A percentile compares a stretch with the other conserved stretches of the same genome.
Conservation (phyloP, 1,284 basidiomycete species). For the Porphyrellus sp. region DNA sequence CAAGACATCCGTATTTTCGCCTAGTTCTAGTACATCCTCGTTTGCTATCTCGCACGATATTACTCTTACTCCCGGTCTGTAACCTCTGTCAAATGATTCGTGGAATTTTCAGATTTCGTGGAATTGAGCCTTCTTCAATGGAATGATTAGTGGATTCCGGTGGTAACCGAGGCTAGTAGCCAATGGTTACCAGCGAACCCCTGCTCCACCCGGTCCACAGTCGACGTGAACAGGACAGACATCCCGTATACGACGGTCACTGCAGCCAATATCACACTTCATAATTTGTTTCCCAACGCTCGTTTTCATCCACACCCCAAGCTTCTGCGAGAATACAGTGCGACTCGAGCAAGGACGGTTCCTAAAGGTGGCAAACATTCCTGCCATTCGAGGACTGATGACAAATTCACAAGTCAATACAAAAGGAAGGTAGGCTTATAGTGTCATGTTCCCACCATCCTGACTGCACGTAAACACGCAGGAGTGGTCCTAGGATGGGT, state of each 20-base stretch:
- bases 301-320: constrained; percentile 39
- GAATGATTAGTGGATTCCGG: too few relatives aligned
- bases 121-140: too few relatives aligned
- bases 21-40: too few relatives aligned
- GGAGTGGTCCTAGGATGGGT: constrained; percentile 46
- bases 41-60: too few relatives aligned
- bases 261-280: constrained; percentile 14
- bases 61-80: too few relatives aligned
- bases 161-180: too few relatives aligned
- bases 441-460: background rate
- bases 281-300: constrained; percentile 25
- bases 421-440: constrained; percentile 46
- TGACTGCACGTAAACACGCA: constrained; percentile 23
- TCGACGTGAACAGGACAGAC: too few relatives aligned
- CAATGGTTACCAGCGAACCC: too few relatives aligned
- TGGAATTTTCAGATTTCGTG: too few relatives aligned
- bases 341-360: constrained; percentile 38
- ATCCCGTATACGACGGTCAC: constrained; percentile 18
- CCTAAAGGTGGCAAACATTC: constrained; percentile 40
- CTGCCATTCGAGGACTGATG: constrained; percentile 47
- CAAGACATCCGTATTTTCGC: too few relatives aligned
- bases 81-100: too few relatives aligned
- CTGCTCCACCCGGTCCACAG: too few relatives aligned
- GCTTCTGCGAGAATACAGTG: constrained; percentile 39
- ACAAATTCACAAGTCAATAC: constrained; percentile 49